These are phyloP conservation scores for Ganoderma multipileum DNA, from an alignment of 1,284 basidiomycete genomes.

Conservation along the genomic window DNA sequence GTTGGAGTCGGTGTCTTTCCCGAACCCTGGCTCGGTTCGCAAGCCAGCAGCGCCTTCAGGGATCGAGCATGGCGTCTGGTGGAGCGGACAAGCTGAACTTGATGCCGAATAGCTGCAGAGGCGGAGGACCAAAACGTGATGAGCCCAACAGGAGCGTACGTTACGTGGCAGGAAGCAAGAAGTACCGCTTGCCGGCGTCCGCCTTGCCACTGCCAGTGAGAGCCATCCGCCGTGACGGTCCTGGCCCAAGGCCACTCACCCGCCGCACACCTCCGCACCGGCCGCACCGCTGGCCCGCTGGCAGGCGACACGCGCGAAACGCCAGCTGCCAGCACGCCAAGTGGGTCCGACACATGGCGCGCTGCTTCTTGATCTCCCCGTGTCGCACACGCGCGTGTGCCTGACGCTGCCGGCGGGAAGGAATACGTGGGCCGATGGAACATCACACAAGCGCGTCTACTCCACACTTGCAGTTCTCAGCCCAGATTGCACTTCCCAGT, in stretches of 20 bases:
- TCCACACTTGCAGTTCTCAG: background rate
- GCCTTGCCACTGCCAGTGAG: no score
- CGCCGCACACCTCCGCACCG: background rate
- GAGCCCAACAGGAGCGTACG: background rate
- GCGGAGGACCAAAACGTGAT: background rate
- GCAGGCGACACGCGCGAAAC: slow-evolving; percentile 1
- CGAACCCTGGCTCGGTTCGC: background rate
- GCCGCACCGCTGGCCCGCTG: background rate
- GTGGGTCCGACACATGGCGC: slow-evolving; percentile 3
- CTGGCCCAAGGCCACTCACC: background rate
- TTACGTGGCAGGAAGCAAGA: slow-evolving; percentile 1
- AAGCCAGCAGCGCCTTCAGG: background rate
- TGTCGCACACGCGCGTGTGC: slow-evolving; percentile 19
- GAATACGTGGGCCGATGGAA: slow-evolving; percentile 11
- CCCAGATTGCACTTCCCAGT: slow-evolving; percentile 1
- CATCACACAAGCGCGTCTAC: background rate
- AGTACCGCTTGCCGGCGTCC: slow-evolving; percentile 1
- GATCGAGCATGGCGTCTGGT: background rate
- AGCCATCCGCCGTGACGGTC: background rate
- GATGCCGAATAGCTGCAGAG: background rate
- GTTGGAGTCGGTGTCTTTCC: background rate
- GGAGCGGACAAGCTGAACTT: background rate
- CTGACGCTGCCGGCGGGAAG: slow-evolving; percentile 24
- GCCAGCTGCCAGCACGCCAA: background rate
- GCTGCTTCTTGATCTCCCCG: slow-evolving; percentile 2